Conservation (phyloP, 768 basidiomycete genomes). For the Tulasnella sp. region DNA sequence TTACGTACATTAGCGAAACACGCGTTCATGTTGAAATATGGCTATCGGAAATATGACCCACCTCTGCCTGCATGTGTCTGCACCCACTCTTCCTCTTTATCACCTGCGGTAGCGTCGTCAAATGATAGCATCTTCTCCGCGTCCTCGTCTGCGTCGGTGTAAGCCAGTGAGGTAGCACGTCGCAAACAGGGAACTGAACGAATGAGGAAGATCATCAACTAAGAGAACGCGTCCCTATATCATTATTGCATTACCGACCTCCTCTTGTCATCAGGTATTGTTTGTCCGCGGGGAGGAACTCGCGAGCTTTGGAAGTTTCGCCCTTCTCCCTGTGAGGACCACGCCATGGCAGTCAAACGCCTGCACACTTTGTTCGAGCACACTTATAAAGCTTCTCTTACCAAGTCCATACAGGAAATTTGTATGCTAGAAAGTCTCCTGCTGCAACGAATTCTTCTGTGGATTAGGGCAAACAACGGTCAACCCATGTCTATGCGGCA, state of each 20-base stretch:
- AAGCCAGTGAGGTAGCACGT: conserved; percentile 81
- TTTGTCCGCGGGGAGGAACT: conserved; percentile 91
- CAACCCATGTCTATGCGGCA: not conserved
- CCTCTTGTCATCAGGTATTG: conserved; percentile 94
- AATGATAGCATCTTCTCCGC: conserved; percentile 86
- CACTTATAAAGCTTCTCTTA: conserved; percentile 30
- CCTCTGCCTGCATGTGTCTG: conserved; percentile 85
- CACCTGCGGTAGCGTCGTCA: conserved; percentile 43
- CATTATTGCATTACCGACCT: conserved; percentile 26
- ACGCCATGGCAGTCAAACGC: conserved; percentile 8
- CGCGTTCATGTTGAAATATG: not conserved
- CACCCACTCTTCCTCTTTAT: conserved; percentile 83
- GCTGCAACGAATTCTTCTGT: conserved; percentile 96
- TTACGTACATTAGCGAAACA: not conserved
- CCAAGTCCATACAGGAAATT: conserved; percentile 99
- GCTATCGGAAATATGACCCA: conserved; percentile 17
- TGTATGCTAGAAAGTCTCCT: conserved; percentile 94
- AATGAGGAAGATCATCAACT: not conserved
- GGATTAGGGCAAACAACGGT: conserved; percentile 8
- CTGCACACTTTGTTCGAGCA: not conserved
- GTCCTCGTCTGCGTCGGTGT: conserved; percentile 94
- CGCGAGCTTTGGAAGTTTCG: conserved; percentile 70
- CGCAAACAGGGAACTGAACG: conserved; percentile 78
- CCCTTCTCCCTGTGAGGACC: conserved; percentile 70
- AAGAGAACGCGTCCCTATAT: not conserved